phyloP scores from a whole-genome alignment of 2,329 filamentous ascomycete genomes.

The Arachnomyces sp. region DNA sequence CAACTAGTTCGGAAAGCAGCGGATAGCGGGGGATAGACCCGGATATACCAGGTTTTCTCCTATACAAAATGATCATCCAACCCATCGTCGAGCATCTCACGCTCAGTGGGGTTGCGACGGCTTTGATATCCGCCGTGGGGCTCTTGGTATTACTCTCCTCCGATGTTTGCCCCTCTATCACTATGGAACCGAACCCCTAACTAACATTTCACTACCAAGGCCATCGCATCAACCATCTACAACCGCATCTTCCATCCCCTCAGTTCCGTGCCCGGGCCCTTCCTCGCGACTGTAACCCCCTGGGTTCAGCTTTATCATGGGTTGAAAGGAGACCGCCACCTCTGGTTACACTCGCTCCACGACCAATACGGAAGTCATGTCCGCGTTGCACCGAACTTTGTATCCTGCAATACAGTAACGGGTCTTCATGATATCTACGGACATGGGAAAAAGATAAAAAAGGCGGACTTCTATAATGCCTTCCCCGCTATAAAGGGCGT shows the following conservation, averaged over 20 bases:
- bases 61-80: too few relatives aligned
- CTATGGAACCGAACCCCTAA: too few relatives aligned
- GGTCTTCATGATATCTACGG: conserved; percentile 42
- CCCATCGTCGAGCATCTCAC: too few relatives aligned
- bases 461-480: conserved; percentile 64
- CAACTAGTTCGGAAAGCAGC: too few relatives aligned
- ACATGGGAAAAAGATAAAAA: conserved; percentile 37
- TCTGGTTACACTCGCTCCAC: conserved; percentile 64
- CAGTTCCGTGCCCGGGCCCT: conserved; percentile 23
- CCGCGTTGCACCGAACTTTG: conserved; percentile 14
- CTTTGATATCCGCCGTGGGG: too few relatives aligned
- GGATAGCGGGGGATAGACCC: too few relatives aligned
- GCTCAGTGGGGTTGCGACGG: too few relatives aligned
- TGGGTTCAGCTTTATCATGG: conserved; percentile 63
- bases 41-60: too few relatives aligned
- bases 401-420: conserved; percentile 51
- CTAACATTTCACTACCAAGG: conserved; percentile 10
- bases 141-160: too few relatives aligned
- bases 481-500: conserved; percentile 58
- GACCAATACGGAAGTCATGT: conserved; percentile 54
- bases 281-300: conserved; percentile 24
- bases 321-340: conserved; percentile 64
- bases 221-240: conserved; percentile 23
- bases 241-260: conserved; percentile 30
- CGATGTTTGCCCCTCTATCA: too few relatives aligned